Conservation (phyloP, 2,329 filamentous ascomycete genomes). For the Colletotrichum agaves region DNA sequence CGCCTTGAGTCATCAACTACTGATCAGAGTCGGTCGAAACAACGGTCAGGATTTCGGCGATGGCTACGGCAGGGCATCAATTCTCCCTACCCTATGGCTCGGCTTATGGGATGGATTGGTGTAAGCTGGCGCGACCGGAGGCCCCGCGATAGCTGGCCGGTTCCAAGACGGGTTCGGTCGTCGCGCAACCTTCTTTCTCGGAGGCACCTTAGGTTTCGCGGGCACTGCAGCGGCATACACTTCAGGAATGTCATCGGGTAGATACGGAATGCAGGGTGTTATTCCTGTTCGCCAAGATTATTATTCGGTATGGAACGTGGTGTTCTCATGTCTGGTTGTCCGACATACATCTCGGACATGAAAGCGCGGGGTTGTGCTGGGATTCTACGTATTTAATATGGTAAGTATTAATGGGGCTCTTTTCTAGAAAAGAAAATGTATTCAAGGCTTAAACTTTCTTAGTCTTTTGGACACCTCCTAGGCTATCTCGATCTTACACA, state of each 20-base stretch:
- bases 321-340: slow-evolving; percentile 12
- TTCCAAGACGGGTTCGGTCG: slow-evolving; percentile 16
- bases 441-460: no score
- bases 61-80: neutral
- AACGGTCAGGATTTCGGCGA: slow-evolving; percentile 10
- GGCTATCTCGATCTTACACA: slow-evolving; percentile 12
- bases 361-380: slow-evolving; percentile 11
- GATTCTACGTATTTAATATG: slow-evolving; percentile 12
- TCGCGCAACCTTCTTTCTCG: slow-evolving; percentile 13
- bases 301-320: slow-evolving; percentile 22
- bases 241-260: slow-evolving; percentile 6
- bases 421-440: no score
- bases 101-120: slow-evolving; percentile 19
- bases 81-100: slow-evolving; percentile 19
- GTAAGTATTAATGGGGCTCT: neutral
- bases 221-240: slow-evolving; percentile 13
- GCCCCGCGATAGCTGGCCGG: slow-evolving; percentile 6
- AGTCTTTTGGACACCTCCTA: slow-evolving; percentile 17
- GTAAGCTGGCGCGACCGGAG: slow-evolving; percentile 3
- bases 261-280: neutral
- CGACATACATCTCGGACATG: slow-evolving; percentile 26
- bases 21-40: no score
- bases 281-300: slow-evolving; percentile 17
- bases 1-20: no score
- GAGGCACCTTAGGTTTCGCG: neutral